Percentiles rank a stretch among this genome's conserved stretches.
Conservation (phyloP, 768 basidiomycete species). For the Tulasnella sp. region DNA sequence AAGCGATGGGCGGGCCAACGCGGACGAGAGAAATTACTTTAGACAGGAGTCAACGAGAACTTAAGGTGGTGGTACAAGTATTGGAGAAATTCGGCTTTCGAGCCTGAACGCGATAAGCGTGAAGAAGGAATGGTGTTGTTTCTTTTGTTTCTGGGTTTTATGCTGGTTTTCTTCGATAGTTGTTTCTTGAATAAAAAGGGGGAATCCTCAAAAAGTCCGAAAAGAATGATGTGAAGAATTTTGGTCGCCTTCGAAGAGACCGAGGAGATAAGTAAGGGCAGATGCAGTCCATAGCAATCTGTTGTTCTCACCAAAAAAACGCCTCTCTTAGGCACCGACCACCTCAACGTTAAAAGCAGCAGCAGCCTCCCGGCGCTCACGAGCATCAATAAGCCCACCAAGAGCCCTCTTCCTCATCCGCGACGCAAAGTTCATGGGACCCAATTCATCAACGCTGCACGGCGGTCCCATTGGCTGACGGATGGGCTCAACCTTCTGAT, state of each 20-base stretch:
- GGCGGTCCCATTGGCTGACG: conserved; percentile 88
- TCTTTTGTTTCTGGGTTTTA: conserved; percentile 6
- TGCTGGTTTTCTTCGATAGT: neutral
- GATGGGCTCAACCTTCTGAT: conserved; percentile 39
- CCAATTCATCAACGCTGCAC: conserved; percentile 78
- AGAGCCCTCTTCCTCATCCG: conserved; percentile 81
- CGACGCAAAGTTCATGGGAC: conserved; percentile 83
- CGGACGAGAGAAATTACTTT: neutral
- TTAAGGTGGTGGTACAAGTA: conserved; percentile 5
- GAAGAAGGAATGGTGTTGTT: conserved; percentile 9
- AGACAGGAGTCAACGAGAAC: neutral
- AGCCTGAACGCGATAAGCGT: neutral
- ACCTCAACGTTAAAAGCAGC: conserved; percentile 51
- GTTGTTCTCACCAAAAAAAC: neutral
- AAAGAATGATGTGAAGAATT: neutral
- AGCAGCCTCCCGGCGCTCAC: conserved; percentile 62
- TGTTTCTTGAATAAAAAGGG: neutral
- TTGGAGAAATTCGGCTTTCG: neutral
- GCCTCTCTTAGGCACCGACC: conserved; percentile 35
- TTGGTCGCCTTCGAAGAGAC: neutral
- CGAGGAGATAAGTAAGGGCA: neutral
- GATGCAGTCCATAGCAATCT: neutral
- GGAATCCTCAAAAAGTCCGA: conserved; percentile 6
- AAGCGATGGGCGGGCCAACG: neutral
- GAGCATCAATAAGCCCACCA: conserved; percentile 75